phyloP scores from a whole-genome alignment of 2,329 filamentous ascomycete genomes.

The Aureobasidium mangrovei region DNA sequence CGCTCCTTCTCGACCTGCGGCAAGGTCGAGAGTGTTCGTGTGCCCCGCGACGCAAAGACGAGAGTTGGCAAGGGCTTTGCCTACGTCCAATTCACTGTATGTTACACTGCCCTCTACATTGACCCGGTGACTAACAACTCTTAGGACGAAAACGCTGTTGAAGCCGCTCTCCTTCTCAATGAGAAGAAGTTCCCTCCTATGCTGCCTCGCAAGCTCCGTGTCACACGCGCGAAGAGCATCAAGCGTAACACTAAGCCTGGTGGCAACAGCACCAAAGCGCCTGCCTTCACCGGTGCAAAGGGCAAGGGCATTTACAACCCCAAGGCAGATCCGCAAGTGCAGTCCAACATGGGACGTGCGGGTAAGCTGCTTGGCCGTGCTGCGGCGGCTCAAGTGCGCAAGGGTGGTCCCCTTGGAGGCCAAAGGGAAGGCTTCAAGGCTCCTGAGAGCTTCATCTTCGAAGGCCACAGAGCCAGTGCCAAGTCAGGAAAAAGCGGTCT shows the following conservation, averaged over 20 bases:
- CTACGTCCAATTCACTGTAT: constrained; percentile 79
- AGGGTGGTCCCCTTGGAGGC: not conserved
- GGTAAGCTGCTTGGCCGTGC: constrained; percentile 65
- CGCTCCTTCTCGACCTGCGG: constrained; percentile 67
- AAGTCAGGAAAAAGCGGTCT: constrained; percentile 56
- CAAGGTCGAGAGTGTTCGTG: constrained; percentile 84
- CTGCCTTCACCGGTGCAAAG: not conserved
- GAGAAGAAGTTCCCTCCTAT: constrained; percentile 90
- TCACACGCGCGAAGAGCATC: constrained; percentile 72
- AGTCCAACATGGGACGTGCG: constrained; percentile 64
- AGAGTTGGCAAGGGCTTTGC: constrained; percentile 94
- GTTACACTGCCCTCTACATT: constrained; percentile 28
- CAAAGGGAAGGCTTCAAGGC: constrained; percentile 38
- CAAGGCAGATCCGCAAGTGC: constrained; percentile 61
- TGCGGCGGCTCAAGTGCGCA: constrained; percentile 36
- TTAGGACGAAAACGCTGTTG: constrained; percentile 71
- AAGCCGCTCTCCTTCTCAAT: constrained; percentile 79
- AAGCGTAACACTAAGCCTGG: constrained; percentile 38
- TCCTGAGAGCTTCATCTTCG: constrained; percentile 68
- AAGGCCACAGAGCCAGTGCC: constrained; percentile 64
- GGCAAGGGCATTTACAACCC: constrained; percentile 46
- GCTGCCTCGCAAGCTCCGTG: constrained; percentile 79
- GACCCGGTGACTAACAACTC: constrained; percentile 24
- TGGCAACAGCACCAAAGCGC: constrained; percentile 15
- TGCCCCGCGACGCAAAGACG: constrained; percentile 81